Base-by-base conservation (phyloP, 2,329 filamentous ascomycete species). In the Escovopsis sp. region DNA sequence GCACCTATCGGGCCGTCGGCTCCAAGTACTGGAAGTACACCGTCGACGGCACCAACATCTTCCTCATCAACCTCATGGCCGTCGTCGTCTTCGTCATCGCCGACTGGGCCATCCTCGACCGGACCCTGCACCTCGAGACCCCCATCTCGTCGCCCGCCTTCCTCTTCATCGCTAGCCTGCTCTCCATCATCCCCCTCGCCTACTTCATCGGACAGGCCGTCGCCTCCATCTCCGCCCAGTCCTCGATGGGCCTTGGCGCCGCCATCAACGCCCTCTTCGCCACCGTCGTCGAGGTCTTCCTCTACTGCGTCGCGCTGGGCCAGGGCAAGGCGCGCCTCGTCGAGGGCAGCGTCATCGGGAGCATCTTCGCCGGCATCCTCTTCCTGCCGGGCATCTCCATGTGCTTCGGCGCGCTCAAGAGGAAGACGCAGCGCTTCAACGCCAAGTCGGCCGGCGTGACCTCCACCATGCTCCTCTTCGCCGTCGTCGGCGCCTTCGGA, bases 11-110 rank as follows among this genome's bases (percentile, higher is more conserved):
- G 39, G 90, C 90, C 30, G 88, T 92, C 11, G 90, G 90, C 11
- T 68, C 76, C 45, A 88, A 88, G 56, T 98, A 98, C 64, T 98
- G 92, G 88, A 98, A 98, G 61, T 98, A 98, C 60, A 98, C 90
- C 4, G 69, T 98, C 39, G 90, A 98, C 52, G 92, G 90, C 37
- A 98, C 90, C 41, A 98, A 98, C 60, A 93, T 98, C 52, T 96
- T 98, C 61, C 74, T 98, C 45, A 94, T 98, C 65, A 98, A 98
- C 55, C 71, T 98, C 38, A 84, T 96, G 62, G 80, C 76, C 11
- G 73, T 98, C 14, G 90, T 98, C n/a, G 63, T 83, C 17, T 94
- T 98, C 52, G 82, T 88, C 50, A 92, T 98, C 42, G 74, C 93
- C 44, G 90, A 98, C 63, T 96, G 88, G 68, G 76, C 76, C 40